Base-by-base conservation (phyloP, 2,329 filamentous ascomycete species). In the Diplodia sapinea region DNA sequence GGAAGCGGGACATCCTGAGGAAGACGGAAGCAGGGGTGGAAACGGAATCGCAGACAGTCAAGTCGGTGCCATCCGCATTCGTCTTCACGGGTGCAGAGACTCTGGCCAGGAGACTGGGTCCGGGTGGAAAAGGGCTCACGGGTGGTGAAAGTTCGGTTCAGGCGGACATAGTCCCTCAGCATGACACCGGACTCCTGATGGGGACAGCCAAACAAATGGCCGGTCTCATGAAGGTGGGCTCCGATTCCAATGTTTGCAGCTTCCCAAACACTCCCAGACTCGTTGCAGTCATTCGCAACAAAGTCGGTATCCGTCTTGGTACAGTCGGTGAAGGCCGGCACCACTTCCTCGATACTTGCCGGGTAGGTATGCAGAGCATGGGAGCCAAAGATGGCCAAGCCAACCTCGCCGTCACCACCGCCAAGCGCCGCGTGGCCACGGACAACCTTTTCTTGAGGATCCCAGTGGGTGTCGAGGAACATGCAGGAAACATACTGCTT, bases 211-310 rank as follows among this genome's bases (percentile, higher is more conserved):
- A 98, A 91, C 26, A 97, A 79, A 79, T 96, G 94, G 3, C 94
- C 94, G 0, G 91, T 91, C 79, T 97, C 93, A 78, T 96, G 94
- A 57, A 98, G 79, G 78, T 98, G 94, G 11, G 93, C 94, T 8
- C 94, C 94, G 71, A 98, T 96, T 36, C 94, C 94, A 69, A 97
- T 91, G 73, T 94, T 96, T 31, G 92, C 93, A n/a, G 93, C 89
- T 77, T 98, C 94, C 94, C 94, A 98, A 56, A 89, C 95, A 75
- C 92, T 96, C 29, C 94, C 94, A 7, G 89, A 90, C 71, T 97
- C 92, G 72, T 91, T 91, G 77, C 89, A 92, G 76, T 96, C 92
- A 73, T 97, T 97, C 17, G 91, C 91, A 47, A 97, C 88, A 72
- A 87, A 86, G 49, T 88, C 86, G 11, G 89, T 91, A 75, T 98